Base-by-base conservation (phyloP, 257 asterid genomes). In the Cruciata laevipes region DNA sequence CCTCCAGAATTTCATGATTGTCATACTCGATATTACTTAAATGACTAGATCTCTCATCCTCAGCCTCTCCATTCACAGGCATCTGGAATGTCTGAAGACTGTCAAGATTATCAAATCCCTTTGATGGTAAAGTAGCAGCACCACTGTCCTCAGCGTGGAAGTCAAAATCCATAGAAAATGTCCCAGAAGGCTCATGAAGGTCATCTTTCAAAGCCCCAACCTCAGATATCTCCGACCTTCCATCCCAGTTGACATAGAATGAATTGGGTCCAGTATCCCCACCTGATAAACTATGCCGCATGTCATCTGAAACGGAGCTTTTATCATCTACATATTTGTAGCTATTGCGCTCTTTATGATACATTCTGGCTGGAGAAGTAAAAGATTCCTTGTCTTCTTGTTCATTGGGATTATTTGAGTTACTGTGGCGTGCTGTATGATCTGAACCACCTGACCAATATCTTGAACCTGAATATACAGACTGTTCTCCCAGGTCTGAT, bases 341-440 rank as follows among this genome's bases (percentile, higher is more conserved):
- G 74, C 83, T 81, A 71, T 78, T 76, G 75, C 74, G 78, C 77
- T 79, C 83, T 66, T 69, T 75, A 66, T 79, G 75, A 8, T 77
- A 83, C 78, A 76, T 81, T 80, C 80, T 79, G 47, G 82, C 70
- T 8, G 79, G 74, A 66, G 86, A 85, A 57, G 86, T 76, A 63
- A 81, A 69, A 49, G 91, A 83, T 71, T 79, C 88, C 72, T 85
- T 70, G 38, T 82, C 80, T 47, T 80, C 84, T 69, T 74, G 83
- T 68, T 81, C 95, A 79, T 83, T 89, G 60, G 81, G 83, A 73
- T 82, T 82, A 60, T 74, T 74, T 27, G 91, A 82, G 82, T 73
- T 77, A 69, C 83, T 85, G 38, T 88, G 81, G 71, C 76, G 78
- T 65, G 81, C 76, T 77, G 75, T 83, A 44, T 83, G 75, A 74